Base-by-base conservation (phyloP, 1,139 yeast species). In the Pichia sp. region DNA sequence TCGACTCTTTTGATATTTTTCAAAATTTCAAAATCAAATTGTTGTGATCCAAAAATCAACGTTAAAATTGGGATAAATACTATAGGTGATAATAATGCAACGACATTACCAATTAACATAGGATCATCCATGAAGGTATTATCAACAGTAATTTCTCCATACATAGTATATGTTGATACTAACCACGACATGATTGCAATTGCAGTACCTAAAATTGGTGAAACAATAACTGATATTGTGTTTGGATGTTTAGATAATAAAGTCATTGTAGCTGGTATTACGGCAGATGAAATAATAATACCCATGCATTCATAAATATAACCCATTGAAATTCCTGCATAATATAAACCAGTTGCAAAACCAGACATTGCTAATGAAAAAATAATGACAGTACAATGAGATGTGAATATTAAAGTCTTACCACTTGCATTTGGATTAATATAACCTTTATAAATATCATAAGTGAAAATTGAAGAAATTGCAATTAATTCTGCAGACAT, bases 1-100 rank as follows among this genome's bases (percentile, higher is more conserved):
- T 81, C 83, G 45, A 82, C 87, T 55, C 81, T 71, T 45, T 71
- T 68, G 50, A 85, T 82, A 29, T 62, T 62, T 60, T 75, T 75
- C 61, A 84, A 71, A 28, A 73, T 64, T 34, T 73, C 71, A 79
- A 86, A 88, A 66, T 88, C 86, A 59, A 83, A 88, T 61, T 84
- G 76, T 57, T 82, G 87, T 25, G 83, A 81, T 52, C 78, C 79
- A 63, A 80, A 81, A 5, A 70, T 66, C 43, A 73, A 69, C 0
- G 92, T 85, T 47, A 87, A 69, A 10, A 84, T 59, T 26, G 73
- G 72, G 44, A 68, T 62, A 40, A 64, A 65, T 36, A 71, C 57
- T 25, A 64, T 53, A 8, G 73, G 60, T 27, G 68, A 64, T 28
- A 61, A 61, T 18, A 70, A 55, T 2, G 73, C 66, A 37, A 63